Evolutionary conservation across 2,329 filamentous ascomycete species (phyloP), one percentile per base, ranked within the genome.

Genomic region (Colletotrichum viniferum): DNA sequence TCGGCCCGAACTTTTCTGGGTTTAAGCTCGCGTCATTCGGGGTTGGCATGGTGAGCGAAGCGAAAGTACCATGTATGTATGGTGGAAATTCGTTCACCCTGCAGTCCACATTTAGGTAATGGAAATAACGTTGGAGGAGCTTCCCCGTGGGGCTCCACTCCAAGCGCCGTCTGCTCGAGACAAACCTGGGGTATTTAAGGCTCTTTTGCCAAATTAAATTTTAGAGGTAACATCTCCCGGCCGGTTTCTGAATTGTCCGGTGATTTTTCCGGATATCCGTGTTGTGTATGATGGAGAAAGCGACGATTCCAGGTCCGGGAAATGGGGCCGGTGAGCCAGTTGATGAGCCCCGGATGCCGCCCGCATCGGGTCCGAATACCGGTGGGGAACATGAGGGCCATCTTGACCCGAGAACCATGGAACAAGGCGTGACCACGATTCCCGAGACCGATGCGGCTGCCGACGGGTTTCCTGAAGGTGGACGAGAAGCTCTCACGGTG

Each of bases 391-490:
- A 24, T 12, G 58, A 81, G 78, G 62, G 77, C 73, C 38, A 75
- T 56, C n/a, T 43, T 38, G 64, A 73, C n/a, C 43, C 43, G 10
- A 12, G 36, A 9, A 21, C 48, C 4, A 55, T 64, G n/a, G 26
- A 62, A 21, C 48, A 36, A 30, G 64, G 60, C n/a, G 60, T 82
- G 56, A 77, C 70, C 4, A 66, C 69, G 24, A 28, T 68, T 30
- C 34, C 70, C 1, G 55, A 73, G 12, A 36, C 79, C 18, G 83
- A 81, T 16, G 77, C 80, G 64, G 84, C 84, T 77, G 85, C 88
- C 5, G 82, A 83, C 48, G 86, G 87, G 61, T 90, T 89, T 70
- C 89, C 89, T 4, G 89, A 91, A 80, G 91, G 91, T 34, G 91
- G 91, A 3, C 61, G 79, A 5, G 83, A 88, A 76, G 91, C 91